Evolutionary conservation across 352 stramenopile genomes (phyloP).

Genomic region (Thalassiosira ordinaria): DNA sequence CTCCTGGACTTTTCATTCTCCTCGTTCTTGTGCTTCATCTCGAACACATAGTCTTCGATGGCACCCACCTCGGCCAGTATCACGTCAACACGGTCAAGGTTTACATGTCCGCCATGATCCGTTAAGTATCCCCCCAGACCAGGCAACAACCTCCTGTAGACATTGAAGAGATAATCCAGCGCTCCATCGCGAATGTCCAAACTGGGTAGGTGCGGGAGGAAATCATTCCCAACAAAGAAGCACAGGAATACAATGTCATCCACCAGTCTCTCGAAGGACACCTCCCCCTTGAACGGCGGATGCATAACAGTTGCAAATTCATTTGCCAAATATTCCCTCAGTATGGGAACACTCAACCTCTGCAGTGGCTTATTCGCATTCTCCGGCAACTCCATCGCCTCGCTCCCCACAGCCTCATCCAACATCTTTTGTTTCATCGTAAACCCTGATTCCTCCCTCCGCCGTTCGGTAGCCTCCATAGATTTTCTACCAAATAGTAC

Average conservation of each 20-base stretch:
- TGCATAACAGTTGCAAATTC: constrained; percentile 89
- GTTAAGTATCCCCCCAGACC: constrained; percentile 95
- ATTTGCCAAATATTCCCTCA: constrained; percentile 92
- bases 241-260: constrained; percentile 99
- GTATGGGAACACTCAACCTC: constrained; percentile 91
- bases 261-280: constrained; percentile 94
- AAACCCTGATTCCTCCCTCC: constrained; percentile 73
- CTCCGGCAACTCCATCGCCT: no score
- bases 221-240: constrained; percentile 99
- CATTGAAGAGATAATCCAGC: constrained; percentile 97
- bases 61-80: constrained; percentile 95
- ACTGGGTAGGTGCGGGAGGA: constrained; percentile 97
- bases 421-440: constrained; percentile 77
- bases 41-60: constrained; percentile 95
- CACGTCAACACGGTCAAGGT: constrained; percentile 94
- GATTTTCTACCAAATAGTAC: constrained; percentile 86
- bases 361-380: no score
- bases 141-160: constrained; percentile 92
- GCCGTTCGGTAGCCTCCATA: constrained; percentile 72
- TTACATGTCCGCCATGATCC: constrained; percentile 91
- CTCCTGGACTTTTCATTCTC: constrained; percentile 67
- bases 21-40: constrained; percentile 83
- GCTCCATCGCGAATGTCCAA: constrained; percentile 98
- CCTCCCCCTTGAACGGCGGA: constrained; percentile 86
- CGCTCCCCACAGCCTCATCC: no score